Evolutionary conservation across 192 early-diverging fungal genomes (phyloP).

Genomic region (Phycomyces nitens): DNA sequence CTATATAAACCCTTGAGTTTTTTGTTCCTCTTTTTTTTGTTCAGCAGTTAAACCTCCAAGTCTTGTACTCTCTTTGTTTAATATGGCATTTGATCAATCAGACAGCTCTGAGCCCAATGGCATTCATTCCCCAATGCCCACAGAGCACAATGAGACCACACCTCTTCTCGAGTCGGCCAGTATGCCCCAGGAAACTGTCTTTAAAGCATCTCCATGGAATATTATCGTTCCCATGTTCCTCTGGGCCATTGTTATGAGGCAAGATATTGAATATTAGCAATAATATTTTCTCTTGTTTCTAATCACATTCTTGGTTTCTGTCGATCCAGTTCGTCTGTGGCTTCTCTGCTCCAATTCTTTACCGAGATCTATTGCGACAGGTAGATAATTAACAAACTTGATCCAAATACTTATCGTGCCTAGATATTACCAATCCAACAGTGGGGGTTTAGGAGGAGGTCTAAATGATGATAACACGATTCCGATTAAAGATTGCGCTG

Average conservation of each 20-base stretch:
- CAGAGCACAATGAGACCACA: too few species aligned
- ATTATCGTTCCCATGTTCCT: conserved; percentile 15
- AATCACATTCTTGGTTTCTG: neutral
- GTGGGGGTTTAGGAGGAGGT: conserved; percentile 2
- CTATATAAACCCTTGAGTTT: too few species aligned
- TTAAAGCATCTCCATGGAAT: conserved; percentile 9
- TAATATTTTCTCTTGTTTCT: neutral
- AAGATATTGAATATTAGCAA: neutral
- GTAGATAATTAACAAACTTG: conserved; percentile 18
- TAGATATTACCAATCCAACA: conserved; percentile 30
- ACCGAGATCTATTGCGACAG: conserved; percentile 34
- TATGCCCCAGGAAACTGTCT: too few species aligned
- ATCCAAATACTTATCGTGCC: neutral
- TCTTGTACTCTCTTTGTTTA: too few species aligned
- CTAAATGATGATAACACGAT: conserved; percentile 1
- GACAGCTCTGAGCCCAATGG: too few species aligned
- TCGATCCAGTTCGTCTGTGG: conserved; percentile 1
- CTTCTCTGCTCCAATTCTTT: conserved; percentile 29
- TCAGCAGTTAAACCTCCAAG: too few species aligned
- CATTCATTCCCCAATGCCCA: too few species aligned
- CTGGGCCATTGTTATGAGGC: neutral
- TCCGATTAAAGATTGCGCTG: conserved; percentile 28
- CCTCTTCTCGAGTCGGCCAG: too few species aligned
- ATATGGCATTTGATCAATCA: too few species aligned
- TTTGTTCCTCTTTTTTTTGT: too few species aligned